phyloP scores from a whole-genome alignment of 306 rosid species.

The Citrullus amarus region DNA sequence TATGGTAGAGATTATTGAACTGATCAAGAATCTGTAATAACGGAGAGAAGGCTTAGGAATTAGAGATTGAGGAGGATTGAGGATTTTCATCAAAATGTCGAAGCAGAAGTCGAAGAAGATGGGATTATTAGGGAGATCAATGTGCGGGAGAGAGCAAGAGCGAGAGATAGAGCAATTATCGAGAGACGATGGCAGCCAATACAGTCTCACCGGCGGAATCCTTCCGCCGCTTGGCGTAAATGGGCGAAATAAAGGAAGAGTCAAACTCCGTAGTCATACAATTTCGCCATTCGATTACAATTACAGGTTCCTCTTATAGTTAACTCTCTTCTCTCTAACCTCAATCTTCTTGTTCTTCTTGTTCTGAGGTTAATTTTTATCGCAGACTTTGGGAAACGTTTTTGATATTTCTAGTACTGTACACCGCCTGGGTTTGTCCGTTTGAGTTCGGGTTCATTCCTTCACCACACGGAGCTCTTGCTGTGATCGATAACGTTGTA shows the following conservation, averaged over 20 bases:
- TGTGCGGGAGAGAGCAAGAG: conserved; percentile 1
- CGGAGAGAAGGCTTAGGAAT: background rate
- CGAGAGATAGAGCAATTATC: conserved; percentile 8
- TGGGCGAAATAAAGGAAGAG: conserved; percentile 8
- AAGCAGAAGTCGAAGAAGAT: background rate
- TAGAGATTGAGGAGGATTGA: background rate
- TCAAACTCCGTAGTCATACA: conserved; percentile 16
- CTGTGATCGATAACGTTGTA: conserved; percentile 44
- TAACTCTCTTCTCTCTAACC: background rate
- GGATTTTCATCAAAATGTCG: background rate
- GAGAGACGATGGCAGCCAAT: conserved; percentile 41
- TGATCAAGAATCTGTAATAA: background rate
- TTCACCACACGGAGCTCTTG: conserved; percentile 13
- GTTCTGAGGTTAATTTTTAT: background rate
- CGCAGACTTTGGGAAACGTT: conserved; percentile 51
- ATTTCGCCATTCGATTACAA: conserved; percentile 30
- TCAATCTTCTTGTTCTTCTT: background rate
- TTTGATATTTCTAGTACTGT: conserved; percentile 44
- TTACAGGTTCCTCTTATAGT: conserved; percentile 29
- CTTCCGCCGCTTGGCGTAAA: conserved; percentile 54
- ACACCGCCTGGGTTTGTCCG: conserved; percentile 72
- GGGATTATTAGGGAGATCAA: background rate
- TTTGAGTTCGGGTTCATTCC: conserved; percentile 71
- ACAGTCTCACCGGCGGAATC: conserved; percentile 38
- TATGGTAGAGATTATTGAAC: too few relatives aligned